Base-by-base conservation (phyloP, 2,329 filamentous ascomycete genomes). In the Trichoderma lentiforme region DNA sequence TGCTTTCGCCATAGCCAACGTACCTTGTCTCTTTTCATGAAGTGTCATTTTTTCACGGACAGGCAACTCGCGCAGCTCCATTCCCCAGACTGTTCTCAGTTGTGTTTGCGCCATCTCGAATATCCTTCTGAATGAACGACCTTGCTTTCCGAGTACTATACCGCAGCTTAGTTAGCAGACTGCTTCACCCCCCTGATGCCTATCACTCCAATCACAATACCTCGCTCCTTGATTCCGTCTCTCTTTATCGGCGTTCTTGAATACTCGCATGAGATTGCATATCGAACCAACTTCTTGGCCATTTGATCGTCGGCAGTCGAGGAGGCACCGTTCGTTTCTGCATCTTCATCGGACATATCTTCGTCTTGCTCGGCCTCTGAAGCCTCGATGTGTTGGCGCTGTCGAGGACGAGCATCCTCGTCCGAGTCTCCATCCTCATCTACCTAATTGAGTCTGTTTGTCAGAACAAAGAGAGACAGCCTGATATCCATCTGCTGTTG, bases 51-150 rank as follows among this genome's bases (percentile, higher is more conserved):
- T 97, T 78, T 98, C 95, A 77, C 88, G 89, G 1, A 88, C 85
- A 0, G 96, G 94, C 64, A 98, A 85, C 82, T 98, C 95, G 4
- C 89, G 86, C 86, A 99, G 88, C 80, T 95, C 88, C 94, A 98
- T 97, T n/a, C 96, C 96, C 82, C 97, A 98, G 1, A 91, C 87
- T 2, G 83, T 83, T 62, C 86, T 85, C 47, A 99, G 84, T 75
- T 92, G 88, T 39, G 84, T 82, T 80, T 99, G 95, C 56, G 95
- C 93, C 53, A 88, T 84, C 0, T 88, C 88, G 77, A 97, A 98
- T 4, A 98, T 89, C 14, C 83, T 80, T 79, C 90, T 94, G 80
- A 98, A 98, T 43, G 90, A 84, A 36, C 91, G 86, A 7, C 89
- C 84, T 9, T 91, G 87, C 60, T 90, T 86, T 21, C 92, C 93